Conservation (phyloP, 1,284 basidiomycete species). For the Anthracocystis setariae region DNA sequence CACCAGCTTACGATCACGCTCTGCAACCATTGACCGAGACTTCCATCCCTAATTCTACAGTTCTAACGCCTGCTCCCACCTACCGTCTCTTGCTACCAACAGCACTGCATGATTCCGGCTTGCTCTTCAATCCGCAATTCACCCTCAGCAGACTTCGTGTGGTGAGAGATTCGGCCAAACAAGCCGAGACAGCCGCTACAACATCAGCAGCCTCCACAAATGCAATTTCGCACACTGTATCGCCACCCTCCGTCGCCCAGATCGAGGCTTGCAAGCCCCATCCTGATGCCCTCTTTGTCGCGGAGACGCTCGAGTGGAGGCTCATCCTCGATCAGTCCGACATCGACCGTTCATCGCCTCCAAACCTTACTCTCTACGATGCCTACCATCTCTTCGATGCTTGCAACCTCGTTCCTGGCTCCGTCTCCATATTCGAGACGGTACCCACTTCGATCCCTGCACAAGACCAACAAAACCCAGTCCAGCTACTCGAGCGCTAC, state of each 20-base stretch:
- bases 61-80: background rate
- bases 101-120: constrained; percentile 37
- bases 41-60: background rate
- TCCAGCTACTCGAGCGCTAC: constrained; percentile 22
- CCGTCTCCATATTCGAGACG: constrained; percentile 39
- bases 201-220: background rate
- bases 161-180: constrained; percentile 4
- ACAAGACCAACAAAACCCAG: constrained; percentile 17
- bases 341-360: constrained; percentile 7
- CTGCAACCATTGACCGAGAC: background rate
- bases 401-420: constrained; percentile 20
- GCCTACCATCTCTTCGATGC: constrained; percentile 32
- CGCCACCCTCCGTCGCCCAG: constrained; percentile 10
- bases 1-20: constrained; percentile 12
- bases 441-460: constrained; percentile 23
- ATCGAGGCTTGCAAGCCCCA: constrained; percentile 41
- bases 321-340: constrained; percentile 29
- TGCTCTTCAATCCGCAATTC: constrained; percentile 41
- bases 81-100: constrained; percentile 27
- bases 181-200: background rate
- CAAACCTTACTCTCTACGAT: background rate
- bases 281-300: constrained; percentile 44
- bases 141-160: constrained; percentile 16
- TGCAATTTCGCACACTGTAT: background rate
- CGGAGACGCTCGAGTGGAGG: constrained; percentile 53